Conservation (phyloP, 352 stramenopile genomes). For the Elongisporangium undulatum region DNA sequence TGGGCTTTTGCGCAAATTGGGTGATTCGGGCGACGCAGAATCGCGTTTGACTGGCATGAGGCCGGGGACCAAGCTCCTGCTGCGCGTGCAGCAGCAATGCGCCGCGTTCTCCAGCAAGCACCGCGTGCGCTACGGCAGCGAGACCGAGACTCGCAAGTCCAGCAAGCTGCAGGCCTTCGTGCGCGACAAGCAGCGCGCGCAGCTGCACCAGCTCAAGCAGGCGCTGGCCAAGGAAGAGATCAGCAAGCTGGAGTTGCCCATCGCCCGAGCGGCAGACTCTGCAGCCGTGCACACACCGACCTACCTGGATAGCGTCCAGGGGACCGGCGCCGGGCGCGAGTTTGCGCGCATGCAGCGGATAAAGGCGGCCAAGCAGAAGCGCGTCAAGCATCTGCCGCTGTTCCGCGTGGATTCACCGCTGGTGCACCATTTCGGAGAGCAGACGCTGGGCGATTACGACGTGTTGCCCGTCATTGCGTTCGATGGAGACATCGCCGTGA, state of each 20-base stretch:
- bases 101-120: slow-evolving; percentile 35
- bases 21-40: neutral
- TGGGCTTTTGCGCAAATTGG: neutral
- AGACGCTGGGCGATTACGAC: slow-evolving; percentile 50
- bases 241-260: slow-evolving; percentile 1
- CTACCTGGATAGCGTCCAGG: neutral
- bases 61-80: neutral
- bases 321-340: slow-evolving; percentile 16
- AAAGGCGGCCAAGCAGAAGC: slow-evolving; percentile 44
- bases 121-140: slow-evolving; percentile 15
- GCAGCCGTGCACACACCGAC: neutral
- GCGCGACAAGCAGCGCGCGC: slow-evolving; percentile 38
- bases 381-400: slow-evolving; percentile 63
- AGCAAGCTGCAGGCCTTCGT: slow-evolving; percentile 20
- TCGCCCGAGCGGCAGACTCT: slow-evolving; percentile 4
- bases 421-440: slow-evolving; percentile 35
- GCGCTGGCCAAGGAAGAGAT: slow-evolving; percentile 22
- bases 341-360: slow-evolving; percentile 47
- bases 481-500: slow-evolving; percentile 45
- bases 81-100: neutral
- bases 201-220: slow-evolving; percentile 33
- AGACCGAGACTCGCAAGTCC: slow-evolving; percentile 9
- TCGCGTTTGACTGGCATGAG: neutral
- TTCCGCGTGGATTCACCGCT: slow-evolving; percentile 57
- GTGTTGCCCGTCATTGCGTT: slow-evolving; percentile 43